These are phyloP conservation scores for Diaporthe vaccinii DNA, from an alignment of 2,329 filamentous ascomycete genomes.

Conservation along the genomic window DNA sequence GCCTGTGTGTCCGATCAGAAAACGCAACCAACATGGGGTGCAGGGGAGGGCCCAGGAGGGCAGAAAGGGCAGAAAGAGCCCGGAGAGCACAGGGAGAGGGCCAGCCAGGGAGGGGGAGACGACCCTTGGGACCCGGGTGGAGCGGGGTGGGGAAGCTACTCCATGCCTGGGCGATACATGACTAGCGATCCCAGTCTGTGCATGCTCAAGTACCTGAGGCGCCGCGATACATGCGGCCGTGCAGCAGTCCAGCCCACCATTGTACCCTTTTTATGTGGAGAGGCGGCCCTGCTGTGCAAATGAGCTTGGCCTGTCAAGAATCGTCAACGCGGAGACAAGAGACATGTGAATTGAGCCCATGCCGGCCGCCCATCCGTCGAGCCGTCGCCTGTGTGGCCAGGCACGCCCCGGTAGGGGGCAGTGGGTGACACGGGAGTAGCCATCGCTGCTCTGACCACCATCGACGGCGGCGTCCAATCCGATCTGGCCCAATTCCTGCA, in stretches of 20 bases:
- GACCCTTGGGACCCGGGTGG: conserved; percentile 27
- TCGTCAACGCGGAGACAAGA: conserved; percentile 12
- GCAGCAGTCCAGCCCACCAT: conserved; percentile 17
- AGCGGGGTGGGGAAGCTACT: conserved; percentile 12
- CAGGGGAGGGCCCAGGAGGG: neutral
- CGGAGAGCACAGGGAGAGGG: conserved; percentile 1
- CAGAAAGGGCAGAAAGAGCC: neutral
- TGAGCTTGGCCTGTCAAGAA: conserved; percentile 15
- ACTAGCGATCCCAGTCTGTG: conserved; percentile 31
- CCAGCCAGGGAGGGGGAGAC: conserved; percentile 14
- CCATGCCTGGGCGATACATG: conserved; percentile 26
- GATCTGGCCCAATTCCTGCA: conserved; percentile 12
- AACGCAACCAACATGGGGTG: conserved; percentile 23
- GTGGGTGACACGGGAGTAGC: conserved; percentile 24
- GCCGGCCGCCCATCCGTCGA: conserved; percentile 32
- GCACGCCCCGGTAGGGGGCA: conserved; percentile 9
- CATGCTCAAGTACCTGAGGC: conserved; percentile 13
- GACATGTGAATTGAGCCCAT: conserved; percentile 29
- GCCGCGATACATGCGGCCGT: conserved; percentile 4
- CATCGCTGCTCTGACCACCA: conserved; percentile 32
- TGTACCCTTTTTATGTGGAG: conserved; percentile 22
- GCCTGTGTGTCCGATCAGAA: conserved; percentile 27
- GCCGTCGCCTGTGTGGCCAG: conserved; percentile 7
- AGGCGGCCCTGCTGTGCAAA: conserved; percentile 17
- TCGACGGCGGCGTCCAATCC: conserved; percentile 10